Base-by-base conservation (phyloP, 805 yeast genomes). In the Saturnispora zaruensis region DNA sequence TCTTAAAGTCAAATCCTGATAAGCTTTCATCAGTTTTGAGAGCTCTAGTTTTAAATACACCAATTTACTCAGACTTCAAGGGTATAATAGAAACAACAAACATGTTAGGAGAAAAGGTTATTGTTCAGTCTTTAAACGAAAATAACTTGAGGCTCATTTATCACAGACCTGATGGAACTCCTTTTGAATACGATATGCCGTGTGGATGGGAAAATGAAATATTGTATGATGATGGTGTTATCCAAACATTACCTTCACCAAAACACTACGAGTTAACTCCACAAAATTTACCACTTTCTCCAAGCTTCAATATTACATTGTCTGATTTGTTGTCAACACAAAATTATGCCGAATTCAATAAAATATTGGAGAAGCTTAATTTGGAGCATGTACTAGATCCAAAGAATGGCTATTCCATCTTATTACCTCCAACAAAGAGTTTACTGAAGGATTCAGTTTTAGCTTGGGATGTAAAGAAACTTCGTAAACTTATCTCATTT, bases 191-290 rank as follows among this genome's bases (percentile, higher is more conserved):
- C 46, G 48, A 41, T 28, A 20, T 5, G 54, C 45, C 50, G 13
- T 14, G 30, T 6, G 5, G n/a, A 7, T 47, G 50, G 50, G 73
- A 77, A 51, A 66, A 78, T 1, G 96, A 90, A 61, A 75, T 87
- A 6, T 60, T 90, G 13, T 90, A 86, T 62, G 80, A 78, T 54
- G 84, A 85, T 62, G 98, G 98, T 1, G 96, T 90, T 0, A 78
- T 85, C 1, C 96, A 87, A 61, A 80, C 90, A 1, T 68, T 85
- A 11, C 45, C 50, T 5, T 11, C 34, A 3, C n/a, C 41, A 21
- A 36, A 18, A 8, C 26, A 23, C 24, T 16, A 21, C 16, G 25
- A 45, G 6, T 18, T 40, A 26, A 38, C 44, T 9, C 33, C 25
- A 30, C 68, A 74, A 34, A 64, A 73, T 5, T 69, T 86, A 1